These are phyloP conservation scores for Fusarium incarnatum DNA, from an alignment of 2,329 filamentous ascomycete species.

Conservation along the genomic window DNA sequence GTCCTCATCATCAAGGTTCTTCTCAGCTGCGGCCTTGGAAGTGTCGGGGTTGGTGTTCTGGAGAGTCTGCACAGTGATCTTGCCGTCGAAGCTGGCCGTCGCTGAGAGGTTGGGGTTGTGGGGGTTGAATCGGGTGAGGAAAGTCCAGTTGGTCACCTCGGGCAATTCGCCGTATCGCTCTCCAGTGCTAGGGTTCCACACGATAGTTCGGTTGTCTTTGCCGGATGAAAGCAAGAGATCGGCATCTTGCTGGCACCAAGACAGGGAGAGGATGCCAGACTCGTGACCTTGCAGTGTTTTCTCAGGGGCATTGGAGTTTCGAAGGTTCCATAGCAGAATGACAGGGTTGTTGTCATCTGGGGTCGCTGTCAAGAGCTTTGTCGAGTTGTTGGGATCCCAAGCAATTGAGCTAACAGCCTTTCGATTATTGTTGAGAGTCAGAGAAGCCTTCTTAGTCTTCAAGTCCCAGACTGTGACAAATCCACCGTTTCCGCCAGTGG, in stretches of 20 bases:
- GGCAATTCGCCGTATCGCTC: slow-evolving; percentile 91
- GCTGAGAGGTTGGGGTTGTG: slow-evolving; percentile 92
- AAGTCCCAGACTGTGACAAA: slow-evolving; percentile 99
- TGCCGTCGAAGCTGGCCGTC: slow-evolving; percentile 96
- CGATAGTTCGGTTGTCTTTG: slow-evolving; percentile 94
- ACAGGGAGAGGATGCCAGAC: slow-evolving; percentile 90
- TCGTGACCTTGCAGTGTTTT: slow-evolving; percentile 91
- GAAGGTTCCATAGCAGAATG: slow-evolving; percentile 92
- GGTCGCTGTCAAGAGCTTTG: slow-evolving; percentile 92
- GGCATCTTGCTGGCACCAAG: slow-evolving; percentile 93
- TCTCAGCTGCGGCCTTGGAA: slow-evolving; percentile 74
- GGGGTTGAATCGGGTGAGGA: slow-evolving; percentile 93
- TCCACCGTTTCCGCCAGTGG: slow-evolving; percentile 90
- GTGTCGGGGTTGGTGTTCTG: slow-evolving; percentile 89
- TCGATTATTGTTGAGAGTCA: slow-evolving; percentile 94
- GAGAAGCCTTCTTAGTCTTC: slow-evolving; percentile 95
- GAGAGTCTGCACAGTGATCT: slow-evolving; percentile 91
- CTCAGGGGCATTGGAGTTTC: slow-evolving; percentile 96
- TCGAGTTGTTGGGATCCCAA: slow-evolving; percentile 96
- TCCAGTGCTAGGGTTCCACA: slow-evolving; percentile 96
- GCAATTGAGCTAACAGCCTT: slow-evolving; percentile 96
- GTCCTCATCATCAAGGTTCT: slow-evolving; percentile 86
- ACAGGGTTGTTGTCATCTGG: slow-evolving; percentile 89
- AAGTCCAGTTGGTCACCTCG: slow-evolving; percentile 99
- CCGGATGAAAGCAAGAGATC: slow-evolving; percentile 91